Conservation (phyloP, 1,284 basidiomycete genomes). For the Trichosporon ovoides region DNA sequence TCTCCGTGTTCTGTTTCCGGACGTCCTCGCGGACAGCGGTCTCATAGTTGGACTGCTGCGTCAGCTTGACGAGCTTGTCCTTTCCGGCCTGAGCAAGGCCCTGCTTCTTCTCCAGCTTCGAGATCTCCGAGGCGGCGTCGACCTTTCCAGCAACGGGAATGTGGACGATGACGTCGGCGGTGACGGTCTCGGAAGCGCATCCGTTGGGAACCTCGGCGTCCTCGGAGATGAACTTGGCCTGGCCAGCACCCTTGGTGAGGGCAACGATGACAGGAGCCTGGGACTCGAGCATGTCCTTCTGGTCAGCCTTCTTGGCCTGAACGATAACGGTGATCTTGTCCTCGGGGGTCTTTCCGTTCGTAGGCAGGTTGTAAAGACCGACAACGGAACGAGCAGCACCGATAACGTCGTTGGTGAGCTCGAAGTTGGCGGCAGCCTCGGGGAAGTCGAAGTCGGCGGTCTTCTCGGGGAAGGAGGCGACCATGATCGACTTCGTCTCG, state of each 20-base stretch:
- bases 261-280: conserved; percentile 72
- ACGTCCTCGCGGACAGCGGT: conserved; percentile 72
- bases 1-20: conserved; percentile 66
- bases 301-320: conserved; percentile 61
- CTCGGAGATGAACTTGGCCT: conserved; percentile 58
- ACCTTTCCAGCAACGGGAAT: conserved; percentile 83
- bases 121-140: conserved; percentile 74
- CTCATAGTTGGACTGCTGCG: conserved; percentile 68
- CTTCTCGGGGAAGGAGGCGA: conserved; percentile 72
- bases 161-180: conserved; percentile 67
- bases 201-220: conserved; percentile 67
- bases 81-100: conserved; percentile 63
- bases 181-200: conserved; percentile 78
- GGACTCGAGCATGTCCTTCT: conserved; percentile 62
- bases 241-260: conserved; percentile 84
- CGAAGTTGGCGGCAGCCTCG: conserved; percentile 77
- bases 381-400: conserved; percentile 78
- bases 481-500: conserved; percentile 78
- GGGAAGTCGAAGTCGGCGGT: conserved; percentile 58
- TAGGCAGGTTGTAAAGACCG: conserved; percentile 88
- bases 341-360: conserved; percentile 57
- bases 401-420: conserved; percentile 75
- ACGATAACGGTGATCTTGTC: conserved; percentile 63
- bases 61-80: conserved; percentile 71
- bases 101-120: conserved; percentile 81